These are phyloP conservation scores for Agaricus blazei DNA, from an alignment of 768 basidiomycete genomes.

Conservation along the genomic window DNA sequence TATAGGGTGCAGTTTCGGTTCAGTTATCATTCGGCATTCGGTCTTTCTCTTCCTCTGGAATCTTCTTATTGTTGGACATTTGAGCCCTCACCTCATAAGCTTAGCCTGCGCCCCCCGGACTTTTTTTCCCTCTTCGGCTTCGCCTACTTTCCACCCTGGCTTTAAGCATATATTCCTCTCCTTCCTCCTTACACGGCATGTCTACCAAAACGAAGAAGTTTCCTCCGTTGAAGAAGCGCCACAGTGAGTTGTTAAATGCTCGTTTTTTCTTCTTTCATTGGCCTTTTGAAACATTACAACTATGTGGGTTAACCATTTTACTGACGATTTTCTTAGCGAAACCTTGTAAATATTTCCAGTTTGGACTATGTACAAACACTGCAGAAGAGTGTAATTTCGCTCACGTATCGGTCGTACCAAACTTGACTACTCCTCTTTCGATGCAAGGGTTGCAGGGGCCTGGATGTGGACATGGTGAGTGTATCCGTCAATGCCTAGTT, in stretches of 20 bases:
- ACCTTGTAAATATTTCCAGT: conserved; percentile 45
- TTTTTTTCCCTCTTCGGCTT: neutral
- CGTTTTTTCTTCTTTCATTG: neutral
- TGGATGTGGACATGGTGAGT: neutral
- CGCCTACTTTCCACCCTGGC: neutral
- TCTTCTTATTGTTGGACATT: neutral
- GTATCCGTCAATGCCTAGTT: neutral
- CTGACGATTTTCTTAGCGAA: conserved; percentile 29
- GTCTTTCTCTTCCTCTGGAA: neutral
- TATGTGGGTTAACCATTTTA: neutral
- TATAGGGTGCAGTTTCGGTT: conserved; percentile 1
- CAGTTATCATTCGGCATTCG: neutral
- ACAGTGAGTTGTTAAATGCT: conserved; percentile 24
- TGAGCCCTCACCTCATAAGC: neutral
- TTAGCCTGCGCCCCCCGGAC: neutral
- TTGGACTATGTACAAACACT: conserved; percentile 35
- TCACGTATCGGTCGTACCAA: conserved; percentile 30
- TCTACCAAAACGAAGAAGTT: conserved; percentile 21
- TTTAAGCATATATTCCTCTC: neutral
- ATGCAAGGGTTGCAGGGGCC: neutral
- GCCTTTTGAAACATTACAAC: neutral
- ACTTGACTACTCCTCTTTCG: neutral
- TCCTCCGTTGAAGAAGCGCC: conserved; percentile 33
- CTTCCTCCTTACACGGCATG: conserved; percentile 14
- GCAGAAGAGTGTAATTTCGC: conserved; percentile 44